A percentile compares a stretch with the other conserved stretches of the same genome.
phyloP scores from a whole-genome alignment of 2,329 filamentous ascomycete genomes.

The Neopestalotiopsis rosae region DNA sequence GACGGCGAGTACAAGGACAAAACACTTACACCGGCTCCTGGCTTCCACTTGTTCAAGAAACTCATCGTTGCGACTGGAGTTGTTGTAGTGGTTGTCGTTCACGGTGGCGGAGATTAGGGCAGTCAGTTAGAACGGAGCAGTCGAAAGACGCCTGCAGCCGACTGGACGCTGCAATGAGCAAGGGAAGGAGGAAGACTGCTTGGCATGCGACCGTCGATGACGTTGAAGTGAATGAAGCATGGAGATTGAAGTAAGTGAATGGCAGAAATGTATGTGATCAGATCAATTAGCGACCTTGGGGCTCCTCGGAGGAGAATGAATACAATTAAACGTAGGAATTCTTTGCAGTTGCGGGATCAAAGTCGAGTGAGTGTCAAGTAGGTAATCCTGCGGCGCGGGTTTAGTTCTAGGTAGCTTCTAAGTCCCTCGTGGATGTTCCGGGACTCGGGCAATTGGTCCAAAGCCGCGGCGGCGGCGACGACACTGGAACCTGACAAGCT shows the following conservation, averaged over 20 bases:
- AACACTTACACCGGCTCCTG: conserved; percentile 57
- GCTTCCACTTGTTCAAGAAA: conserved; percentile 65
- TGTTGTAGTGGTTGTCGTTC: conserved; percentile 12
- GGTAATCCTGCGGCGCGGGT: conserved; percentile 13
- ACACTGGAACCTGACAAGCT: not conserved
- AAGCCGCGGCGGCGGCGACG: conserved; percentile 9
- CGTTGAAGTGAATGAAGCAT: not conserved
- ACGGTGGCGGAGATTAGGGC: conserved; percentile 24
- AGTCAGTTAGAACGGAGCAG: conserved; percentile 21
- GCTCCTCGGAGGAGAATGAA: not conserved
- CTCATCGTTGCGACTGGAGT: conserved; percentile 52
- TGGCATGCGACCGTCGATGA: not conserved
- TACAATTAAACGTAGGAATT: not conserved
- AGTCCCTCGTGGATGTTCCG: conserved; percentile 14
- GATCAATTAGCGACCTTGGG: conserved; percentile 1
- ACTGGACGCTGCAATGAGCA: not conserved
- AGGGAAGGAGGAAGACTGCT: not conserved
- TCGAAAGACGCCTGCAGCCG: conserved; percentile 18
- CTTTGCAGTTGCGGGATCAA: conserved; percentile 8
- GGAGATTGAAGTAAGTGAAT: not conserved
- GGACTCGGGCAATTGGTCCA: conserved; percentile 15
- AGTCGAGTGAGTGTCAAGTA: not conserved
- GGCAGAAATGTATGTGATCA: not conserved
- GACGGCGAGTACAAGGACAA: conserved; percentile 16
- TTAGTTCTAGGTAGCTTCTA: not conserved